Base-by-base conservation (phyloP, 164 flowering plant genomes). In the Paratinospora sagittata region DNA sequence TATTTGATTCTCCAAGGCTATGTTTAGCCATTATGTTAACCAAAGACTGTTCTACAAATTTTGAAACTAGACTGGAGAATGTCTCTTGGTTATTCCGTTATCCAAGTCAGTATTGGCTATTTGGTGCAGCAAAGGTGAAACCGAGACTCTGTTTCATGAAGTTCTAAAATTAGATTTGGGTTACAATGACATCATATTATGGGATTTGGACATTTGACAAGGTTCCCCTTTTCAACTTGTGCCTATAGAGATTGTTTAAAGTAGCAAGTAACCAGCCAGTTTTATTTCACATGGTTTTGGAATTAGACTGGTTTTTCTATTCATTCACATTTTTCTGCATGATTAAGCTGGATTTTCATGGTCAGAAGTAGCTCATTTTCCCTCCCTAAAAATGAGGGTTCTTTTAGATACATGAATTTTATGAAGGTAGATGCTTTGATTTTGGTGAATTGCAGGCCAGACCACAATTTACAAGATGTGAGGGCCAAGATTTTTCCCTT, bases 401-500 rank as follows among this genome's bases (percentile, higher is more conserved):
- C 13, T 34, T 47, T 36, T 24, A 64, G 21, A 52, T 34, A 14
- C 33, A 11, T 26, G 5, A 11, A 24, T 21, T 36, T 57, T 63
- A 27, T 68, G 49, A 23, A 73, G 45, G 52, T 34, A 37, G 21
- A 8, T 49, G 0, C 24, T 65, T 67, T 67, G 63, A 41, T 26
- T n/a, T 49, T 68, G 68, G 33, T 75, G 43, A 66, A 55, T 27
- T 79, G 66, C 88, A 96, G 99, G 88, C 93, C 95, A 0, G 99
- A 96, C 81, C 93, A 91, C 81, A 91, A 82, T 80, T 77, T 90
- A 80, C 91, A 93, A 82, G 96, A 93, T 79, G 79, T 96, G 68
- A 85, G 90, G 72, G 83, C 91, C 63, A 95, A 90, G 80, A 85
- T 92, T 33, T 95, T 95, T 73, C 96, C 96, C 70, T 77, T 80